A percentile compares a stretch with the other conserved stretches of the same genome.
Evolutionary conservation across 305 asterid species (phyloP).

Genomic region (Petunia hybrid): DNA sequence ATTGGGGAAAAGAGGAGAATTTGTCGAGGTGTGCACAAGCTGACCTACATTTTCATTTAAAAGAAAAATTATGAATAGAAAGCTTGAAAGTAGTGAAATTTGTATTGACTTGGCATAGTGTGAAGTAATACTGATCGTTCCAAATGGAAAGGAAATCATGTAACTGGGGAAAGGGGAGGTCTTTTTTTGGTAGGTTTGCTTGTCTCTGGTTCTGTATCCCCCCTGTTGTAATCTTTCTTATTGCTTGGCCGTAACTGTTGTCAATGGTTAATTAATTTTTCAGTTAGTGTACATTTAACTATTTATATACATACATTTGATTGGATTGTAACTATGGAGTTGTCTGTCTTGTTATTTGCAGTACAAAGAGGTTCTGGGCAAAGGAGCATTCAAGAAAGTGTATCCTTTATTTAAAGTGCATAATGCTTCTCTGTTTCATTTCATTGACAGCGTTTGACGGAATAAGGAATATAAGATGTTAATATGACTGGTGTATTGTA

Average conservation of each 20-base stretch:
- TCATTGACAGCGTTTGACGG: constrained; percentile 10
- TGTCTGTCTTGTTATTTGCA: constrained; percentile 53
- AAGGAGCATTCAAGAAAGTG: constrained; percentile 99
- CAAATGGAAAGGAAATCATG: constrained; percentile 15
- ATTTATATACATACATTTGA: constrained; percentile 23
- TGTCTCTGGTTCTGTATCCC: background rate
- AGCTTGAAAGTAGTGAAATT: background rate
- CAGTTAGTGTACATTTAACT: background rate
- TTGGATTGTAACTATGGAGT: constrained; percentile 5
- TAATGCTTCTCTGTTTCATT: background rate
- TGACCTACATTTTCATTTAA: too few relatives aligned
- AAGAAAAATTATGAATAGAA: background rate
- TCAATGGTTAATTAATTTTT: background rate
- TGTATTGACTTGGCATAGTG: background rate
- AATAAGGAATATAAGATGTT: constrained; percentile 13
- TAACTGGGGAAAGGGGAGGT: background rate
- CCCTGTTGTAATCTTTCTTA: background rate
- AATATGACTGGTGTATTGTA: constrained; percentile 18
- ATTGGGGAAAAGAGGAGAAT: too few relatives aligned
- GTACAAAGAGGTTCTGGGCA: constrained; percentile 92
- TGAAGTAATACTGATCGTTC: background rate
- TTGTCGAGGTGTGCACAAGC: too few relatives aligned
- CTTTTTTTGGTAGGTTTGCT: background rate
- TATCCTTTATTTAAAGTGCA: constrained; percentile 53
- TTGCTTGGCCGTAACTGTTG: constrained; percentile 8